Percentiles rank a stretch among this genome's conserved stretches.
Conservation (phyloP, 2,329 filamentous ascomycete genomes). For the Fusarium ambrosium region DNA sequence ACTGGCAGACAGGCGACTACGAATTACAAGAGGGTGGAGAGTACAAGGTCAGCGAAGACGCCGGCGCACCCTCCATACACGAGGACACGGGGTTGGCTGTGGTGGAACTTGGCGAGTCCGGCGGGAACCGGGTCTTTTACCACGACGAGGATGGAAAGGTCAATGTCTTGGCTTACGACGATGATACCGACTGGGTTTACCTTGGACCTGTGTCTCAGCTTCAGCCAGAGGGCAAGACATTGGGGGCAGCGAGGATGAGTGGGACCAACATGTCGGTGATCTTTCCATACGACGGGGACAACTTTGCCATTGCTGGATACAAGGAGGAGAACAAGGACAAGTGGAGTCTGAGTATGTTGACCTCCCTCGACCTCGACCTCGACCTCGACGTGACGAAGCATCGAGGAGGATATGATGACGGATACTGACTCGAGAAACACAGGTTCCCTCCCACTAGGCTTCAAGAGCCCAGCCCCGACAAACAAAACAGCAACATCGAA, state of each 20-base stretch:
- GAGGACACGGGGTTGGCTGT: constrained; percentile 34
- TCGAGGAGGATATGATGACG: neutral
- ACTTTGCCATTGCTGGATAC: constrained; percentile 19
- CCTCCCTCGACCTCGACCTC: no score
- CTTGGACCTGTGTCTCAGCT: constrained; percentile 31
- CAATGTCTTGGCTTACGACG: constrained; percentile 35
- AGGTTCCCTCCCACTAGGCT: constrained; percentile 32
- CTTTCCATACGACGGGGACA: constrained; percentile 32
- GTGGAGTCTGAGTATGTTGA: constrained; percentile 5
- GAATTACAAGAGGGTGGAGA: neutral
- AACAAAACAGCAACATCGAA: constrained; percentile 24
- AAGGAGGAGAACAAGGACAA: constrained; percentile 3
- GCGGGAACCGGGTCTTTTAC: constrained; percentile 37
- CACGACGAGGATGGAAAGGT: constrained; percentile 33
- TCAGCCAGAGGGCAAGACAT: constrained; percentile 7
- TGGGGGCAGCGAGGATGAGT: constrained; percentile 19
- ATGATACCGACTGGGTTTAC: constrained; percentile 41
- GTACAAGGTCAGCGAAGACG: constrained; percentile 21
- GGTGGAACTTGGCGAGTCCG: constrained; percentile 33
- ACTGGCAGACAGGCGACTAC: constrained; percentile 31
- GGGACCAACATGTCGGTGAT: constrained; percentile 34
- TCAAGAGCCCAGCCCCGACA: constrained; percentile 29
- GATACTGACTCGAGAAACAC: neutral
- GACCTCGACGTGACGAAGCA: no score
- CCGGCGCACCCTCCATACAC: constrained; percentile 25